A percentile compares a stretch with the other conserved stretches of the same genome.
Evolutionary conservation across 2,329 filamentous ascomycete species (phyloP).

Genomic region (Scedosporium boydii): DNA sequence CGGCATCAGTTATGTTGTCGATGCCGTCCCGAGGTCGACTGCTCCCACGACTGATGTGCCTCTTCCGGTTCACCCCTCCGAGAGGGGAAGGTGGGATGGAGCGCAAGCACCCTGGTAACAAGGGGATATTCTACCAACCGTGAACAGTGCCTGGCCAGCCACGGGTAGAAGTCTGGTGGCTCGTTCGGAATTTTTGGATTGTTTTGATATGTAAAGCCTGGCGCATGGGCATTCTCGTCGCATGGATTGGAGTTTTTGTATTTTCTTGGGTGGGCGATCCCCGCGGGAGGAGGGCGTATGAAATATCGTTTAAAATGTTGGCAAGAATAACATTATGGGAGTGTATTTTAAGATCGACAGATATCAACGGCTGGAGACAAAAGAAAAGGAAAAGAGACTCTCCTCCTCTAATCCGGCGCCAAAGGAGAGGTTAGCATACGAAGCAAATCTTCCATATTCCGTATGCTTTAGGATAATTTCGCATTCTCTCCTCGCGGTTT

Average conservation of each 20-base stretch:
- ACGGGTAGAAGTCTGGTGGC: neutral
- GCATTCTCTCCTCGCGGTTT: too few species aligned
- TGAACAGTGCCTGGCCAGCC: neutral
- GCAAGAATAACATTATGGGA: too few species aligned
- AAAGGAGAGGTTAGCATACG: too few species aligned
- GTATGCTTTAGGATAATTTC: too few species aligned
- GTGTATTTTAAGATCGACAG: too few species aligned
- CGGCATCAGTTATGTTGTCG: conserved; percentile 62
- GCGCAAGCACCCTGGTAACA: neutral
- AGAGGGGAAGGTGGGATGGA: conserved; percentile 20
- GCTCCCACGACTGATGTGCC: conserved; percentile 35
- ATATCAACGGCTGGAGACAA: too few species aligned
- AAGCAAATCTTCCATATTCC: too few species aligned
- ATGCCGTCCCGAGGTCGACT: conserved; percentile 52
- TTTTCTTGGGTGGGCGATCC: neutral
- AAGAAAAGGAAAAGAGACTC: too few species aligned
- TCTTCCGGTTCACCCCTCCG: conserved; percentile 38
- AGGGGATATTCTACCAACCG: neutral
- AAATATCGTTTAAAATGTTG: too few species aligned
- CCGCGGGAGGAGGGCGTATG: too few species aligned
- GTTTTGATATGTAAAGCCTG: neutral
- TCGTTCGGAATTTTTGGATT: neutral
- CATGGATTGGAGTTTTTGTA: neutral
- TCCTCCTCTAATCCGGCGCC: too few species aligned
- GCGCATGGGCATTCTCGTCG: neutral